Evolutionary conservation across 2,329 filamentous ascomycete genomes (phyloP).

Genomic region (Elsinoe perseae): DNA sequence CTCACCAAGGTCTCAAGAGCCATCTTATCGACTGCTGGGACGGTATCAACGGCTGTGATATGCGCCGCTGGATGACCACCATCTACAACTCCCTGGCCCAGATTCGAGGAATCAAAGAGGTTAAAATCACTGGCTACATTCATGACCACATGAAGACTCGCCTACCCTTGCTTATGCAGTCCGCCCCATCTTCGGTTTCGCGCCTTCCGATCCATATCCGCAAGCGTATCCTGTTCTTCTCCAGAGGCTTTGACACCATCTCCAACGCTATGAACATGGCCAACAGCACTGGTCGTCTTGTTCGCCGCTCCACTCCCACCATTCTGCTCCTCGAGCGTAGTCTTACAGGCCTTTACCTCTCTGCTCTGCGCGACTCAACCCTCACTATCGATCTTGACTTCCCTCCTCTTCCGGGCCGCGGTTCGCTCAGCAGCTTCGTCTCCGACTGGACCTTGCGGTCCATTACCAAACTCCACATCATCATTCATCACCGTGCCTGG

Average conservation of each 20-base stretch:
- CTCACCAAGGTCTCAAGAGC: slow-evolving; percentile 19
- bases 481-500: slow-evolving; percentile 26
- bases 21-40: slow-evolving; percentile 25
- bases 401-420: slow-evolving; percentile 19
- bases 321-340: slow-evolving; percentile 32
- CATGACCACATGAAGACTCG: slow-evolving; percentile 20
- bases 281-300: slow-evolving; percentile 17
- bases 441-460: slow-evolving; percentile 20
- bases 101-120: slow-evolving; percentile 22
- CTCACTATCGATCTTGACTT: slow-evolving; percentile 23
- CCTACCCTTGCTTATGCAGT: slow-evolving; percentile 24
- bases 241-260: slow-evolving; percentile 21
- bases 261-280: slow-evolving; percentile 16
- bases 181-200: slow-evolving; percentile 19
- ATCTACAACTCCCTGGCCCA: slow-evolving; percentile 18
- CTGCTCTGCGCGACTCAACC: slow-evolving; percentile 26
- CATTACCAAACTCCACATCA: slow-evolving; percentile 22
- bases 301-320: slow-evolving; percentile 24
- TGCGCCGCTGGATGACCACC: slow-evolving; percentile 23
- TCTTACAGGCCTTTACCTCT: slow-evolving; percentile 27
- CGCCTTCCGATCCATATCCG: slow-evolving; percentile 25
- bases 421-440: slow-evolving; percentile 23
- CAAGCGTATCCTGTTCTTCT: slow-evolving; percentile 25
- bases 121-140: slow-evolving; percentile 23
- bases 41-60: slow-evolving; percentile 22